Percentiles rank a stretch among this genome's conserved stretches.
These are phyloP conservation scores for Lodderomyces metapsilosis DNA, from an alignment of 1,139 yeast species.

Conservation along the genomic window DNA sequence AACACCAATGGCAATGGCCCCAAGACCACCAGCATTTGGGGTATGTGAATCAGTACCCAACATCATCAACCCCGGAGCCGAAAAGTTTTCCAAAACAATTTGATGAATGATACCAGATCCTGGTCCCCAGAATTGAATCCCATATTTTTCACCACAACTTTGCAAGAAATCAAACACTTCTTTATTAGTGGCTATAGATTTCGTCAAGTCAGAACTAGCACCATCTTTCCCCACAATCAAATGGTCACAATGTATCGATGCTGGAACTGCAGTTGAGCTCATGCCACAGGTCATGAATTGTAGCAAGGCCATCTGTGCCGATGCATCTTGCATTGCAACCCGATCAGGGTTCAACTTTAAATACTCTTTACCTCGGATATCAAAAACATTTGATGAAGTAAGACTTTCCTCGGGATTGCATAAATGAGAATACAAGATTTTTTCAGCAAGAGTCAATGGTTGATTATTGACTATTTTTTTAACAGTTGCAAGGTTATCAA, in stretches of 20 bases:
- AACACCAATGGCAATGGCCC: slow-evolving; percentile 96
- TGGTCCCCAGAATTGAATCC: slow-evolving; percentile 98
- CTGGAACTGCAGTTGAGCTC: slow-evolving; percentile 84
- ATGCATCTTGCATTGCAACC: slow-evolving; percentile 99
- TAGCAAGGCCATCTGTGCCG: slow-evolving; percentile 95
- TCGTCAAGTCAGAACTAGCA: slow-evolving; percentile 70
- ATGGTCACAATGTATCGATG: slow-evolving; percentile 95
- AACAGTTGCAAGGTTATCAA: slow-evolving; percentile 61
- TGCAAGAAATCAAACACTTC: slow-evolving; percentile 93
- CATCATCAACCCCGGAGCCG: slow-evolving; percentile 95
- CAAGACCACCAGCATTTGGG: slow-evolving; percentile 97
- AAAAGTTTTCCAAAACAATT: slow-evolving; percentile 90
- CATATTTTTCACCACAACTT: slow-evolving; percentile 88
- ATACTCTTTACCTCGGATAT: slow-evolving; percentile 80
- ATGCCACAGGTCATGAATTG: slow-evolving; percentile 98
- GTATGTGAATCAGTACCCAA: slow-evolving; percentile 97
- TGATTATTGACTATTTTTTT: slow-evolving; percentile 61
- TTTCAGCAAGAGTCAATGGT: slow-evolving; percentile 91
- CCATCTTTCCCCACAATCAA: slow-evolving; percentile 95
- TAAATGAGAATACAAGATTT: slow-evolving; percentile 87
- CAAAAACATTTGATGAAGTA: slow-evolving; percentile 45
- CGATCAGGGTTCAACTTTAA: slow-evolving; percentile 94
- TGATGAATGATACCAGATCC: slow-evolving; percentile 99
- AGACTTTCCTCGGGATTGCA: slow-evolving; percentile 81
- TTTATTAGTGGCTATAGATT: slow-evolving; percentile 78